Evolutionary conservation across 140 eudicot species (phyloP).

Genomic region (Anethum foeniculum): DNA sequence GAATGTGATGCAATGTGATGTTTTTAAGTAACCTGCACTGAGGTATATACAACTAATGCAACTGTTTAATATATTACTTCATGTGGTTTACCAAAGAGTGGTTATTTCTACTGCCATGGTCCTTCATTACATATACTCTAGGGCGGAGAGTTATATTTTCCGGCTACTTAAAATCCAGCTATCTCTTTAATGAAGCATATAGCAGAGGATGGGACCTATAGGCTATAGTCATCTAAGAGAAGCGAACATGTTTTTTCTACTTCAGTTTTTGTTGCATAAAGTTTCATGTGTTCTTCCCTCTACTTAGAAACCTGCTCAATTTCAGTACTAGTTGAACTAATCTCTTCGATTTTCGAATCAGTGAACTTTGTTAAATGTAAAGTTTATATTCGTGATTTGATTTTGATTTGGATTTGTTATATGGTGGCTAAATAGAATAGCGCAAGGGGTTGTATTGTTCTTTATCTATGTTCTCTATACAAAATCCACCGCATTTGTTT

Average conservation of each 20-base stretch:
- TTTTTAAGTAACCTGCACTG: slow-evolving; percentile 10
- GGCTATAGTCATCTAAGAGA: slow-evolving; percentile 14
- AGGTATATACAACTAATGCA: slow-evolving; percentile 21
- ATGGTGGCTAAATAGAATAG: background rate
- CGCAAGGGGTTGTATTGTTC: background rate
- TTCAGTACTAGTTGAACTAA: background rate
- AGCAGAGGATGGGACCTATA: slow-evolving; percentile 12
- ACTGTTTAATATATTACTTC: slow-evolving; percentile 1
- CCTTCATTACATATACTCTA: background rate
- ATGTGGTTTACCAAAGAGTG: background rate
- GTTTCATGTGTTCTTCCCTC: background rate
- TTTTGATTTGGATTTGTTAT: background rate
- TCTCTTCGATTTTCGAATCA: too few species aligned
- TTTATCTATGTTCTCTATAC: background rate
- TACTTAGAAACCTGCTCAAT: background rate
- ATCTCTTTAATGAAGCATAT: slow-evolving; percentile 9
- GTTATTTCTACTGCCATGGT: background rate
- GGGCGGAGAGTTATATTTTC: slow-evolving; percentile 1
- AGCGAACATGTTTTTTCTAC: background rate
- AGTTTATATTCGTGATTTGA: background rate
- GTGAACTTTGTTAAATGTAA: background rate
- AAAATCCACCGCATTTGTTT: background rate
- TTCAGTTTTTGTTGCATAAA: background rate
- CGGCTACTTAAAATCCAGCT: slow-evolving; percentile 11
- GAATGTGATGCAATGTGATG: slow-evolving; percentile 3